Evolutionary conservation across 306 rosid species (phyloP).

Genomic region (Mimosa pudica): DNA sequence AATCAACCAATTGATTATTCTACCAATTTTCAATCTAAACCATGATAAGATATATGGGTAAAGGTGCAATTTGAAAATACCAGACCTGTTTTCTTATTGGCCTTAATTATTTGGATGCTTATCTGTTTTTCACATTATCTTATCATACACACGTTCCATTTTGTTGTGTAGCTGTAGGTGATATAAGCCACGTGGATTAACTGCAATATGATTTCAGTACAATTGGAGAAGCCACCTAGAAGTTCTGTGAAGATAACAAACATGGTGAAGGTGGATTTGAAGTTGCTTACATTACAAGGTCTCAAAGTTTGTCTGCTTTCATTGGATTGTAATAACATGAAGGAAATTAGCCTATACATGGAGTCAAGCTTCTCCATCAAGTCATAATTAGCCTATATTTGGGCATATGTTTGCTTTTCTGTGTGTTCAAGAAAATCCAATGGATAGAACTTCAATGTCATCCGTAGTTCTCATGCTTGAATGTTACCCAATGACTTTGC

Average conservation of each 20-base stretch:
- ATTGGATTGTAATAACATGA: neutral
- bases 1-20: too few relatives aligned
- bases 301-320: neutral
- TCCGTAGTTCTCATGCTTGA: neutral
- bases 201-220: slow-evolving; percentile 50
- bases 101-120: neutral
- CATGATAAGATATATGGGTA: too few relatives aligned
- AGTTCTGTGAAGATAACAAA: slow-evolving; percentile 48
- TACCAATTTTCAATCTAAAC: too few relatives aligned
- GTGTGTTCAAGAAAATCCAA: neutral
- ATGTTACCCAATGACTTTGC: neutral
- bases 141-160: neutral
- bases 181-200: slow-evolving; percentile 35
- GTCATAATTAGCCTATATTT: too few relatives aligned
- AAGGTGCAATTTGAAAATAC: too few relatives aligned
- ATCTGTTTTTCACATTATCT: neutral
- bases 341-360: neutral
- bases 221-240: slow-evolving; percentile 47
- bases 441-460: neutral
- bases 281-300: slow-evolving; percentile 58
- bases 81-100: neutral
- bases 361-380: too few relatives aligned
- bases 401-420: neutral
- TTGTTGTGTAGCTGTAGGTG: slow-evolving; percentile 29
- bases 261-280: slow-evolving; percentile 65